Percentiles rank a stretch among this genome's conserved stretches.
Evolutionary conservation across 2,329 filamentous ascomycete species (phyloP).

Genomic region (Drechslerella dactyloides): DNA sequence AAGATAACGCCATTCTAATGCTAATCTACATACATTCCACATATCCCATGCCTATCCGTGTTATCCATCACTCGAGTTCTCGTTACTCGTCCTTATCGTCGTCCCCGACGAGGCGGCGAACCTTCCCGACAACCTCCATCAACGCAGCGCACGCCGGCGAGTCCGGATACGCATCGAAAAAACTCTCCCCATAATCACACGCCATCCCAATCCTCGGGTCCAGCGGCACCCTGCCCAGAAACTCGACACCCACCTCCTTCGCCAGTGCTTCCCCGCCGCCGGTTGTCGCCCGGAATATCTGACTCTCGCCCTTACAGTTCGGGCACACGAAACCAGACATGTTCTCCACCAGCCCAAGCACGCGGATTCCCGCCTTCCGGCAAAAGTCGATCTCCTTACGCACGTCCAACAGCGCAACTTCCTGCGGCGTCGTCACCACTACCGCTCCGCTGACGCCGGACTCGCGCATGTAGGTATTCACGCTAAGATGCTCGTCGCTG

Average conservation of each 20-base stretch:
- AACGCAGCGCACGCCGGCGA: constrained; percentile 87
- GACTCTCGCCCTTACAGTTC: constrained; percentile 69
- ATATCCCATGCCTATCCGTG: too few relatives aligned
- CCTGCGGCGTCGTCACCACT: constrained; percentile 91
- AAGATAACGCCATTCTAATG: constrained; percentile 51
- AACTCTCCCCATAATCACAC: constrained; percentile 96
- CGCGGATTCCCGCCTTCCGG: constrained; percentile 84
- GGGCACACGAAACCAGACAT: constrained; percentile 98
- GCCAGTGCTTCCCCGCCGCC: constrained; percentile 83
- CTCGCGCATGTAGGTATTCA: constrained; percentile 89
- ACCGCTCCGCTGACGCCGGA: constrained; percentile 92
- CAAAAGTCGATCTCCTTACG: constrained; percentile 98
- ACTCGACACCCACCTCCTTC: constrained; percentile 84
- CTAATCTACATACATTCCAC: constrained; percentile 22
- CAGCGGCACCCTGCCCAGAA: constrained; percentile 85
- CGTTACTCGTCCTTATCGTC: constrained; percentile 54
- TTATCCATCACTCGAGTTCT: too few relatives aligned
- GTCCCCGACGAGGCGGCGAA: constrained; percentile 71
- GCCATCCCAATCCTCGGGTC: constrained; percentile 95
- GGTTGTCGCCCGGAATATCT: constrained; percentile 89
- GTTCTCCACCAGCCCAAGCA: constrained; percentile 93
- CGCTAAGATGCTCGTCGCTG: constrained; percentile 90
- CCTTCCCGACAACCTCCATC: constrained; percentile 68
- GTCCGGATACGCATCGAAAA: constrained; percentile 90
- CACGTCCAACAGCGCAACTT: constrained; percentile 89